These are phyloP conservation scores for Aspergillus mulundensis DNA, from an alignment of 495 filamentous ascomycete genomes.

Conservation along the genomic window DNA sequence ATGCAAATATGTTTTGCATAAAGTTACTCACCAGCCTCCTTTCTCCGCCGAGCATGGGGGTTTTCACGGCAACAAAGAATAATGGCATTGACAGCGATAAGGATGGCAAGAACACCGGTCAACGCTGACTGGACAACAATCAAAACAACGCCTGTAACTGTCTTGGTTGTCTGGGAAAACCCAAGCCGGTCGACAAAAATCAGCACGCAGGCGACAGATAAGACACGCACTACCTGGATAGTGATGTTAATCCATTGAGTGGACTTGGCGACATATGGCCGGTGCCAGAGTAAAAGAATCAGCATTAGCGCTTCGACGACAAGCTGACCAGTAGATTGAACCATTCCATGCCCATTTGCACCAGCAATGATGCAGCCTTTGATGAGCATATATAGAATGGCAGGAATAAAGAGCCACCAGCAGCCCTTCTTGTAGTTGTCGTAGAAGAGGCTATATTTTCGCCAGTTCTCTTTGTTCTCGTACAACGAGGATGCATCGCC, in stretches of 20 bases:
- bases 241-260: conserved; percentile 90
- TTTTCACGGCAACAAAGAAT: conserved; percentile 79
- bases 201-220: conserved; percentile 84
- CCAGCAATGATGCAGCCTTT: conserved; percentile 86
- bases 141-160: conserved; percentile 81
- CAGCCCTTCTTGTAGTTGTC: conserved; percentile 88
- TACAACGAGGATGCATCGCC: conserved; percentile 73
- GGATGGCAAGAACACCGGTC: conserved; percentile 77
- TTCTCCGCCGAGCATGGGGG: conserved; percentile 78
- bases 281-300: conserved; percentile 71
- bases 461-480: conserved; percentile 86
- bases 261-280: conserved; percentile 79
- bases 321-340: conserved; percentile 74
- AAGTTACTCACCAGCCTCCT: conserved; percentile 79
- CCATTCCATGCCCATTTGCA: conserved; percentile 79
- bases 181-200: conserved; percentile 93
- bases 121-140: conserved; percentile 85
- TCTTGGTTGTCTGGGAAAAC: conserved; percentile 91
- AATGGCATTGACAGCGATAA: conserved; percentile 87
- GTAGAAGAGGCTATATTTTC: conserved; percentile 96
- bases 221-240: conserved; percentile 90
- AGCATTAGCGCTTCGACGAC: conserved; percentile 72
- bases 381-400: conserved; percentile 88
- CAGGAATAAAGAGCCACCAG: conserved; percentile 95
- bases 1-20: neutral